Conservation (phyloP, 441 rosid species). For the Populus hybrid region DNA sequence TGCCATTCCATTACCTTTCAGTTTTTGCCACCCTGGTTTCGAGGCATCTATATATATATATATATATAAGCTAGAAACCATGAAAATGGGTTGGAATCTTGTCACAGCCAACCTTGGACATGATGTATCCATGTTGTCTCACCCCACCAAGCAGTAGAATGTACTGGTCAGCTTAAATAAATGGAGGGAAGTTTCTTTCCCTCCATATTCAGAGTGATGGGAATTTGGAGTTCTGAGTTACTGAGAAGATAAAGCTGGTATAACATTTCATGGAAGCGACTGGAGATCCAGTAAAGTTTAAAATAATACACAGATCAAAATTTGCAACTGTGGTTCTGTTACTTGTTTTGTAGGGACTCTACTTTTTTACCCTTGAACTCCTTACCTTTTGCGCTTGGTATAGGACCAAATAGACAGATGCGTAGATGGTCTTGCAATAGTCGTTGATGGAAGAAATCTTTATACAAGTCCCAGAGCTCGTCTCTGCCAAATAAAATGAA, state of each 20-base stretch:
- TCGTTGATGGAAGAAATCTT: conserved; percentile 59
- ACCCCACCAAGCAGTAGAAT: too few species aligned
- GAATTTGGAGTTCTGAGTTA: neutral
- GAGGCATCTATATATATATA: too few species aligned
- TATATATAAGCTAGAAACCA: neutral
- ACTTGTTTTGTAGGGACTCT: conserved; percentile 19
- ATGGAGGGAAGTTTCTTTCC: neutral
- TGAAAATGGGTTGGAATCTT: neutral
- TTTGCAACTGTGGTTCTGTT: neutral
- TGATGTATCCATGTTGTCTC: too few species aligned
- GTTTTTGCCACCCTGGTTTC: too few species aligned
- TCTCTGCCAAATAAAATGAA: conserved; percentile 44
- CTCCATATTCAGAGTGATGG: neutral
- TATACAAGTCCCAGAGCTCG: conserved; percentile 85
- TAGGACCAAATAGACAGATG: conserved; percentile 64
- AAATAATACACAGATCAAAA: neutral
- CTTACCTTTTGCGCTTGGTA: conserved; percentile 27
- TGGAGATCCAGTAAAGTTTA: neutral
- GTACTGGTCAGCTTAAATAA: too few species aligned
- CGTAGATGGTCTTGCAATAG: conserved; percentile 52
- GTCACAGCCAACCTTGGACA: neutral
- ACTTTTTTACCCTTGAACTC: conserved; percentile 30
- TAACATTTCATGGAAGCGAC: neutral
- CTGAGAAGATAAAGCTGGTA: neutral
- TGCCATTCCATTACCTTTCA: too few species aligned